Base-by-base conservation (phyloP, 1,284 basidiomycete genomes). In the Ustilago hordei region DNA sequence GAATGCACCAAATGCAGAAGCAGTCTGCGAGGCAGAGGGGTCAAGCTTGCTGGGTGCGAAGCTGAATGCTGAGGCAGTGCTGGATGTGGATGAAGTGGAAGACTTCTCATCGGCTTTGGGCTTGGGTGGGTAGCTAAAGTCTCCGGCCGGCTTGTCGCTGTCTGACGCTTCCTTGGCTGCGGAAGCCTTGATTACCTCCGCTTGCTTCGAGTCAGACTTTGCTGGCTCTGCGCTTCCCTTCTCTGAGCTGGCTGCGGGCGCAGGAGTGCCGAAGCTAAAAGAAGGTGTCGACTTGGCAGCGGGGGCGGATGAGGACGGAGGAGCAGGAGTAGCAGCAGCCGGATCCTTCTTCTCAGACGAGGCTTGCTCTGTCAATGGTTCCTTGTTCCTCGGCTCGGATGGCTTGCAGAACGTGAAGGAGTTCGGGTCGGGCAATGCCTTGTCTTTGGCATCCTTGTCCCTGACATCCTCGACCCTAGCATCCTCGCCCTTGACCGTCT, bases 401-500 rank as follows among this genome's bases (percentile, higher is more conserved):
- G 69, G 69, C 43, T 72, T 72, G 64, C 69, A 72, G 60, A 72
- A 67, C 6, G 38, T 54, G 52, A 72, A 64, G 15, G 52, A 56
- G 53, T 60, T 55, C 31, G 64, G 69, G 28, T 72, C 60, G 31
- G 64, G 56, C 31, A 59, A 12, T 4, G 47, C 3, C 32, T 61
- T 43, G 39, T 61, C 41, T 38, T 59, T 66, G 43, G 43, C 38
- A 11, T 68, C 66, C 8, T 60, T 23, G 12, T 28, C 12, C n/a
- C 28, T 8, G 4, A 15, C 8, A 4, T 38, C 15, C 9, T 35
- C 11, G 23, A 28, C 3, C 43, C 41, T 57, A 19, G 55, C 32
- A 9, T 12, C n/a, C 4, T 31, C 23, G 19, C n/a, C 36, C 36
- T 48, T 55, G 17, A 41, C n/a, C 28, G 60, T 19, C 3, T 55